Conservation (phyloP, 345 rosid genomes). For the Eucalyptus cloeziana region DNA sequence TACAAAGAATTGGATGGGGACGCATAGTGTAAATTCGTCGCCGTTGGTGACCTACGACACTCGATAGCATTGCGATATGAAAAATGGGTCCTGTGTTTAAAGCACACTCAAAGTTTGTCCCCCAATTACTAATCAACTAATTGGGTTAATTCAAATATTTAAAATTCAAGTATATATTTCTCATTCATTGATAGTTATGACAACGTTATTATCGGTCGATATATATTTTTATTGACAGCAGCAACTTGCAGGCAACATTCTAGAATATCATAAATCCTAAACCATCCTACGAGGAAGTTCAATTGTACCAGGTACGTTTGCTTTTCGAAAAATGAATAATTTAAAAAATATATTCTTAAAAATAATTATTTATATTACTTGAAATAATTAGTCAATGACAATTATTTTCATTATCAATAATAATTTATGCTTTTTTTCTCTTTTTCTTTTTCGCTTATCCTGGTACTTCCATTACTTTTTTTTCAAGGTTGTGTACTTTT, state of each 20-base stretch:
- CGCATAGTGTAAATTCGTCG: neutral
- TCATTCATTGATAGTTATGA: neutral
- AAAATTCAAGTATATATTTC: too few species aligned
- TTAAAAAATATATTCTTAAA: neutral
- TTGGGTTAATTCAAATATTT: neutral
- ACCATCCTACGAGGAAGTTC: neutral
- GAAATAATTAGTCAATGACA: neutral
- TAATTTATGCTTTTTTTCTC: accelerated
- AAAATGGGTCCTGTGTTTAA: neutral
- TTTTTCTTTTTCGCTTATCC: neutral
- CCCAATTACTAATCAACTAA: neutral
- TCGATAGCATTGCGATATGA: neutral
- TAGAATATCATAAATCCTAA: neutral
- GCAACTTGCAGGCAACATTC: neutral
- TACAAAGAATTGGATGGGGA: neutral
- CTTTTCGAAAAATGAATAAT: neutral
- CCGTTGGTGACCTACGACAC: neutral
- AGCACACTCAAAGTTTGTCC: neutral
- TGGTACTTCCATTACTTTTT: neutral
- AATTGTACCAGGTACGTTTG: accelerated
- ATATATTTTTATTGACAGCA: neutral
- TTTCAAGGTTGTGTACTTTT: neutral
- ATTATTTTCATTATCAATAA: accelerated
- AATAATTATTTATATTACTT: neutral
- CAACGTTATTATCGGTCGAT: neutral